These are phyloP conservation scores for Fistulifera pelliculosa DNA, from an alignment of 108 stramenopile species.

Conservation along the genomic window DNA sequence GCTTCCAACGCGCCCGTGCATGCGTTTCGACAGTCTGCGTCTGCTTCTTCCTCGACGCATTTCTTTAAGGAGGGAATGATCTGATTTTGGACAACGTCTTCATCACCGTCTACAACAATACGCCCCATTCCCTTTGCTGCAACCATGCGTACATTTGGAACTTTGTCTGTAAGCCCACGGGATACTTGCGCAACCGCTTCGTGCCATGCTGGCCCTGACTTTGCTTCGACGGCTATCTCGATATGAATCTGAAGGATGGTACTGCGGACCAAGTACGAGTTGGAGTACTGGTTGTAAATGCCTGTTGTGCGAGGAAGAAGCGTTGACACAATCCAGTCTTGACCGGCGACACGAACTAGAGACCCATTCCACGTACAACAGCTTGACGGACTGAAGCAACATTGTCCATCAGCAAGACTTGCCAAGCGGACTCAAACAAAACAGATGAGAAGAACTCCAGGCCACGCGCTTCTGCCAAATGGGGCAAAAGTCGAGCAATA, in stretches of 20 bases:
- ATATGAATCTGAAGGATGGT: conserved; percentile 69
- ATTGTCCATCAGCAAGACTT: conserved; percentile 68
- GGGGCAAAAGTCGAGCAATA: conserved; percentile 65
- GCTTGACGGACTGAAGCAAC: conserved; percentile 71
- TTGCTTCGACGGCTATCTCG: conserved; percentile 30
- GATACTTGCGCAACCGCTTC: conserved; percentile 41
- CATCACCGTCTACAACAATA: conserved; percentile 25
- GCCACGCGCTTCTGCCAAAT: conserved; percentile 77
- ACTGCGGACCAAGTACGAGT: conserved; percentile 69
- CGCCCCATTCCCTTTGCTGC: conserved; percentile 59
- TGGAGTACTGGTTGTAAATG: conserved; percentile 61
- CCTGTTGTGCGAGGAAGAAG: conserved; percentile 56
- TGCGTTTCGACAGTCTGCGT: conserved; percentile 23
- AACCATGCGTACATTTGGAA: conserved; percentile 84
- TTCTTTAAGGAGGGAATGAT: conserved; percentile 31
- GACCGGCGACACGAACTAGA: conserved; percentile 68
- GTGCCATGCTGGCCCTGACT: conserved; percentile 37
- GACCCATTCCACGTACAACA: conserved; percentile 62
- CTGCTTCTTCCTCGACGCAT: conserved; percentile 31
- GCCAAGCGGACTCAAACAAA: conserved; percentile 74
- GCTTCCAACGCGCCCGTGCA: background rate
- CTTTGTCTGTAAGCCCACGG: conserved; percentile 62
- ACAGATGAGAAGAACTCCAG: conserved; percentile 65
- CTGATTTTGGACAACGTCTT: conserved; percentile 20
- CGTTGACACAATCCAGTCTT: conserved; percentile 62